phyloP scores from a whole-genome alignment of 139 green algal genomes.

The Chloropicon primus region DNA sequence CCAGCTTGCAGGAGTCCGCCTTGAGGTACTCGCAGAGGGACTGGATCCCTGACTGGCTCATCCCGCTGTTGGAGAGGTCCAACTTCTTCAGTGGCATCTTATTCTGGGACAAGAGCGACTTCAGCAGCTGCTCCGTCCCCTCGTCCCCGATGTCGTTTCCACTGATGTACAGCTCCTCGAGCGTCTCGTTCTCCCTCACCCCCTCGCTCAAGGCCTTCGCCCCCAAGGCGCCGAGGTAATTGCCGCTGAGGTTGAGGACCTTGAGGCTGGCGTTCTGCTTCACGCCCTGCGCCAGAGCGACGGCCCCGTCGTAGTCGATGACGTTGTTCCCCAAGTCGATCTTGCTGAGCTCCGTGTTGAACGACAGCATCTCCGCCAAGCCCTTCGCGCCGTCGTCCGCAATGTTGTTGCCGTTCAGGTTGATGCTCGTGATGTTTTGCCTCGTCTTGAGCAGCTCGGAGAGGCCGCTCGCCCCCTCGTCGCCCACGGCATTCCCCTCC shows the following conservation, averaged over 20 bases:
- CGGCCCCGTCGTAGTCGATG: slow-evolving; percentile 50
- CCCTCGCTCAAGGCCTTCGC: slow-evolving; percentile 54
- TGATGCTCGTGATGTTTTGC: slow-evolving; percentile 18
- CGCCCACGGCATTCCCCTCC: slow-evolving; percentile 59
- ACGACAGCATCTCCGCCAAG: slow-evolving; percentile 68
- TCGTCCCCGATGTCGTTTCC: slow-evolving; percentile 85
- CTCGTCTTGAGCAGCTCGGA: slow-evolving; percentile 2
- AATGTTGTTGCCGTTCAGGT: slow-evolving; percentile 51
- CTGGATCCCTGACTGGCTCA: slow-evolving; percentile 45
- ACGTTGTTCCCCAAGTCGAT: slow-evolving; percentile 72
- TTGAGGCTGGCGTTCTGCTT: background rate
- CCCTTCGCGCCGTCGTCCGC: slow-evolving; percentile 54
- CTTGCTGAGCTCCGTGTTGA: slow-evolving; percentile 63
- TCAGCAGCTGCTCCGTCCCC: slow-evolving; percentile 58
- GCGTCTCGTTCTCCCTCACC: slow-evolving; percentile 48
- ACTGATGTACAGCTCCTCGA: slow-evolving; percentile 72
- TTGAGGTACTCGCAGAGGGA: slow-evolving; percentile 59
- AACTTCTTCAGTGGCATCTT: slow-evolving; percentile 38
- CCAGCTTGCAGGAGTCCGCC: slow-evolving; percentile 34
- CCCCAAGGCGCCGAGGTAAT: slow-evolving; percentile 59
- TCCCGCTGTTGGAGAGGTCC: slow-evolving; percentile 87
- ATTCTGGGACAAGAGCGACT: slow-evolving; percentile 45
- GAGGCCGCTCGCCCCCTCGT: slow-evolving; percentile 19
- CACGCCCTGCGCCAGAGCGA: background rate
- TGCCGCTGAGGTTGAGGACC: slow-evolving; percentile 25